Conservation (phyloP, 2,329 filamentous ascomycete genomes). For the Aspergillus sergii region DNA sequence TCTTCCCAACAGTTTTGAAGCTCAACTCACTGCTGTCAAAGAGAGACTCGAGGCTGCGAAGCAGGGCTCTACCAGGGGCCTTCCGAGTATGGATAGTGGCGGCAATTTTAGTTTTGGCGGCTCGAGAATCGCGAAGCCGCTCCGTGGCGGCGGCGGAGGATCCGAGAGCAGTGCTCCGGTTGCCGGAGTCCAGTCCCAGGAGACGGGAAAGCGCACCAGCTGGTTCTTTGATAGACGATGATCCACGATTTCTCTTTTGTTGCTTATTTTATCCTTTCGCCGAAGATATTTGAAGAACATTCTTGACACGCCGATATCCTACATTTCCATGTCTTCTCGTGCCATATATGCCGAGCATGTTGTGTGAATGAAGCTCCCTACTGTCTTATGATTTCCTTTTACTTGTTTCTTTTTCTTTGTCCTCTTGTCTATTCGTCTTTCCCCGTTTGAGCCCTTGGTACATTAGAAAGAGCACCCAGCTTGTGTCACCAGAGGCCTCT, state of each 20-base stretch:
- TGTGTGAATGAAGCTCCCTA: constrained; percentile 9
- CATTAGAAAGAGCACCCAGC: constrained; percentile 11
- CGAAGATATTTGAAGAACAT: constrained; percentile 24
- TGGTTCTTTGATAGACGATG: constrained; percentile 54
- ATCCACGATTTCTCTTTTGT: constrained; percentile 34
- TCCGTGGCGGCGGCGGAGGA: constrained; percentile 54
- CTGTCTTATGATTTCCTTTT: constrained; percentile 8
- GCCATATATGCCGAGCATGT: constrained; percentile 8
- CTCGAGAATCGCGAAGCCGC: constrained; percentile 65
- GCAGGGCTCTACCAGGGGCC: constrained; percentile 81
- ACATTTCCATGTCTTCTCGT: constrained; percentile 3
- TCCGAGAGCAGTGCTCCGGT: constrained; percentile 39
- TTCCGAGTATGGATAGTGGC: constrained; percentile 66
- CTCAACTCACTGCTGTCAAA: constrained; percentile 94
- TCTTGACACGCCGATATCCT: constrained; percentile 13
- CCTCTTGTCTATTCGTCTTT: constrained; percentile 3
- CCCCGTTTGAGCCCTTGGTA: constrained; percentile 5
- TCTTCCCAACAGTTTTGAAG: constrained; percentile 74
- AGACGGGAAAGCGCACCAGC: constrained; percentile 67
- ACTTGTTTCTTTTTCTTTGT: constrained; percentile 4
- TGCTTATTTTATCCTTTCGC: constrained; percentile 28
- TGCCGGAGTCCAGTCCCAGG: constrained; percentile 66
- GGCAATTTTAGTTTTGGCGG: constrained; percentile 72
- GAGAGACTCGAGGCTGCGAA: constrained; percentile 96
- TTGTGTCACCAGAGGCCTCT: constrained; percentile 10